Evolutionary conservation across 176 grass and related monocot species (phyloP).

Genomic region (Cymbopogon citratus): DNA sequence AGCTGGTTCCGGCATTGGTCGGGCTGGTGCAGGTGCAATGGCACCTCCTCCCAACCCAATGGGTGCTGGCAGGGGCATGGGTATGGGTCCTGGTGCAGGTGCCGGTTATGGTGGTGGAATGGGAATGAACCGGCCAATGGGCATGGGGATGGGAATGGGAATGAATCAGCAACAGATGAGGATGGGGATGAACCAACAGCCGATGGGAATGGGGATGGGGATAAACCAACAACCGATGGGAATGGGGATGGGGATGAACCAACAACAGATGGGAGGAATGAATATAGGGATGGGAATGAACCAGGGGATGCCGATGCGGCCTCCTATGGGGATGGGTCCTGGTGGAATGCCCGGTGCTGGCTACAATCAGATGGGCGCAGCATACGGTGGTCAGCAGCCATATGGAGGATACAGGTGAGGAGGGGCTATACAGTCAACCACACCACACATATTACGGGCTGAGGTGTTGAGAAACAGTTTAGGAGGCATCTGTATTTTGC

Average conservation of each 20-base stretch:
- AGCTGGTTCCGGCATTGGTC: conserved; percentile 70
- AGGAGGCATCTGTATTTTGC: conserved; percentile 33
- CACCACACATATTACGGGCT: not conserved
- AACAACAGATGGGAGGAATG: conserved; percentile 45
- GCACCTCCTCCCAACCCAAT: conserved; percentile 55
- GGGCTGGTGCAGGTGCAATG: conserved; percentile 44
- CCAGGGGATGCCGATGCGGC: conserved; percentile 69
- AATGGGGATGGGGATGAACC: conserved; percentile 46
- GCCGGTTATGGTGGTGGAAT: conserved; percentile 40
- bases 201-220: conserved; percentile 39
- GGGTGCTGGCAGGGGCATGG: conserved; percentile 44
- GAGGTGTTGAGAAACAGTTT: conserved; percentile 21
- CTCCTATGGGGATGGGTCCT: conserved; percentile 54
- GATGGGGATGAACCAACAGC: conserved; percentile 53
- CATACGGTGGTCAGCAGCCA: conserved; percentile 68
- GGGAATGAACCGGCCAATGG: conserved; percentile 61
- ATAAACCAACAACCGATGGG: conserved; percentile 46
- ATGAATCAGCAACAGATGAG: conserved; percentile 42
- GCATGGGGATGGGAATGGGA: conserved; percentile 38
- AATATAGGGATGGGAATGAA: conserved; percentile 47
- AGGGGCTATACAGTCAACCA: not conserved
- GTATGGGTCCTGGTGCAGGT: conserved; percentile 43
- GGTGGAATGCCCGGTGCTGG: conserved; percentile 58
- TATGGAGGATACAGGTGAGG: conserved; percentile 89
- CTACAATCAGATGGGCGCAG: conserved; percentile 76